phyloP scores from a whole-genome alignment of 2,329 filamentous ascomycete species.

The Zasmidium cellare region DNA sequence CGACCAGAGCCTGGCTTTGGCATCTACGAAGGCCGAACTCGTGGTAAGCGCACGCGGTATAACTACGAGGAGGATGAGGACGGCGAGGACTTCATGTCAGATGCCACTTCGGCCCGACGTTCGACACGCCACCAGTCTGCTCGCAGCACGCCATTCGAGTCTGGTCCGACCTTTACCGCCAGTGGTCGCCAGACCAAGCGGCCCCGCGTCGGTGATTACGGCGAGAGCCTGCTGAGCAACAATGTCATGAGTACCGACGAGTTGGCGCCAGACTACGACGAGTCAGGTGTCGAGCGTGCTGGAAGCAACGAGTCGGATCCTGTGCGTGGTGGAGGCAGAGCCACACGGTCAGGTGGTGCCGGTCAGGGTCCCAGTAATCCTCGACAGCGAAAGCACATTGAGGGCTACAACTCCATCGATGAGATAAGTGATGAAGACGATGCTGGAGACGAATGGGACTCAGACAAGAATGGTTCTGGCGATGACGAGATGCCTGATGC shows the following conservation, averaged over 20 bases:
- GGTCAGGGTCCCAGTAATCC: constrained; percentile 31
- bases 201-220: constrained; percentile 63
- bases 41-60: constrained; percentile 94
- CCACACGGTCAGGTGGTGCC: constrained; percentile 30
- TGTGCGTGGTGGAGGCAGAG: constrained; percentile 41
- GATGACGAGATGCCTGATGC: constrained; percentile 48
- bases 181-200: constrained; percentile 83
- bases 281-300: constrained; percentile 34
- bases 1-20: constrained; percentile 88
- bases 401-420: constrained; percentile 60
- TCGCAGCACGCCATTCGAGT: constrained; percentile 70
- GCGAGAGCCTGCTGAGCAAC: constrained; percentile 60
- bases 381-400: constrained; percentile 50
- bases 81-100: constrained; percentile 66
- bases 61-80: constrained; percentile 78
- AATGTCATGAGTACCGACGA: constrained; percentile 46
- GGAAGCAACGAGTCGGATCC: constrained; percentile 50
- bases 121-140: constrained; percentile 62
- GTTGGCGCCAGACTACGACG: constrained; percentile 23
- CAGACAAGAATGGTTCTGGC: constrained; percentile 68
- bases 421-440: constrained; percentile 67
- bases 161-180: constrained; percentile 69
- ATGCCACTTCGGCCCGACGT: constrained; percentile 62
- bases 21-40: constrained; percentile 91
- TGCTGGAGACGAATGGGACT: constrained; percentile 66